Evolutionary conservation across 352 stramenopile species (phyloP), one percentile per base, ranked within the genome.

Genomic region (Pythium pectinolyticum): DNA sequence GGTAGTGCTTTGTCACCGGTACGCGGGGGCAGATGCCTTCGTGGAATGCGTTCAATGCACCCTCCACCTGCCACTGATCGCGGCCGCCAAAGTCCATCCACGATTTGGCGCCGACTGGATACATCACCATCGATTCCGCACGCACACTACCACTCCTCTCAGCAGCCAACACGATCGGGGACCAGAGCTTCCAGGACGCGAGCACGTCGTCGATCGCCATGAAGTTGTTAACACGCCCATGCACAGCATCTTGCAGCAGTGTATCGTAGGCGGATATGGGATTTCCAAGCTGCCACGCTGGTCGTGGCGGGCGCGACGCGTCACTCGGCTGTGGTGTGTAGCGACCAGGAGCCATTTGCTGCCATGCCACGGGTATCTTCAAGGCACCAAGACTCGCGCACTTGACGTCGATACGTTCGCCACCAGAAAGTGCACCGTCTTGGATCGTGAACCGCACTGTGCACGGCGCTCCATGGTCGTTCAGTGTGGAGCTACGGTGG

Each of bases 111-210:
- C 61, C 61, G 5, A 67, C 46, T 22, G 51, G 51, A 45, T 67
- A 67, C 27, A 14, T 51, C 28, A 60, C 41, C 24, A 66, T 66
- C 14, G 59, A 54, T 24, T 46, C 31, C 4, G 14, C 11, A n/a
- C 5, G 32, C 54, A 43, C 15, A 24, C 6, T 17, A 12, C n/a
- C n/a, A n/a, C n/a, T n/a, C n/a, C n/a, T 46, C 41, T 64, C 46
- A 1, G 55, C 40, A 6, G 22, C 25, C 3, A 28, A 82, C 56
- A 66, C 59, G 30, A 94, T 67, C 7, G 82, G 80, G 12, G 70
- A 83, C 81, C 83, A 94, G 11, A 92, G 20, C 14, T 27, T 51
- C 82, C 83, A 94, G 4, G 81, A 69, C 11, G 81, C 78, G 22
- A 91, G 57, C 7, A 91, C 61, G 28, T 94, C 80, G 20, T 86